A percentile compares a stretch with the other conserved stretches of the same genome.
phyloP scores from a whole-genome alignment of 2,329 filamentous ascomycete species.

The Beauveria medogensis region DNA sequence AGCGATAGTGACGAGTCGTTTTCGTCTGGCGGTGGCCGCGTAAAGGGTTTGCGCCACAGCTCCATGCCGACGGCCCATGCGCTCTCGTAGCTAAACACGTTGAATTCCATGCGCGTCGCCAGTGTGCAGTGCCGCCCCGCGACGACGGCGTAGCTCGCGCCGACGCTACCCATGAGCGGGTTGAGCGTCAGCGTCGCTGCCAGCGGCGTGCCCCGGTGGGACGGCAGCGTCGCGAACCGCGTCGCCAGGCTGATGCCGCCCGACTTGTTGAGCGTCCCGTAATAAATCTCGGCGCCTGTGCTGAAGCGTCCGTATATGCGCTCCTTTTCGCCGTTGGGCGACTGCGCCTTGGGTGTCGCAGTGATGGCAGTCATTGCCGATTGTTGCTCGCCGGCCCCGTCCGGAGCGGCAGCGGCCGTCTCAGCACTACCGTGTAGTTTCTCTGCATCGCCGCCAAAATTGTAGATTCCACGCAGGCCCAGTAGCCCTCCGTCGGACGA shows the following conservation, averaged over 20 bases:
- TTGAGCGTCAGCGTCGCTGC: conserved; percentile 91
- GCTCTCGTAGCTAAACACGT: conserved; percentile 96
- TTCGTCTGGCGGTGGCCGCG: conserved; percentile 28
- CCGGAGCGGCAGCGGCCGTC: not conserved
- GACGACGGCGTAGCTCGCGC: conserved; percentile 83
- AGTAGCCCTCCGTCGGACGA: conserved; percentile 88
- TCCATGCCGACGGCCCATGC: conserved; percentile 88
- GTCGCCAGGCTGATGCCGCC: conserved; percentile 83
- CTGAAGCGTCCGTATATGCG: conserved; percentile 75
- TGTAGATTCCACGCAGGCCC: conserved; percentile 83
- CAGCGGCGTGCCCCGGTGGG: conserved; percentile 76
- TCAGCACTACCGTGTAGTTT: conserved; percentile 1
- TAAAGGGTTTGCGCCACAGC: conserved; percentile 65
- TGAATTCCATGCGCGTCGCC: conserved; percentile 90
- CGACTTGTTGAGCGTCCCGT: conserved; percentile 88
- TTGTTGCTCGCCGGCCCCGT: not conserved
- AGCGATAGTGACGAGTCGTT: conserved; percentile 19
- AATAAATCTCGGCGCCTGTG: conserved; percentile 88
- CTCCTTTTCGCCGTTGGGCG: conserved; percentile 36
- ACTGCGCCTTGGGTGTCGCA: not conserved
- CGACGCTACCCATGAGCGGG: conserved; percentile 88
- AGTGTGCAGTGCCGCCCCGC: conserved; percentile 76
- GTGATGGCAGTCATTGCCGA: not conserved
- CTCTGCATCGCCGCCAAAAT: conserved; percentile 71
- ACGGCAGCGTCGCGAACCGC: conserved; percentile 80